Percentiles rank a stretch among this genome's conserved stretches.
These are phyloP conservation scores for Tricholoma saponaceum DNA, from an alignment of 768 basidiomycete species.

Conservation along the genomic window DNA sequence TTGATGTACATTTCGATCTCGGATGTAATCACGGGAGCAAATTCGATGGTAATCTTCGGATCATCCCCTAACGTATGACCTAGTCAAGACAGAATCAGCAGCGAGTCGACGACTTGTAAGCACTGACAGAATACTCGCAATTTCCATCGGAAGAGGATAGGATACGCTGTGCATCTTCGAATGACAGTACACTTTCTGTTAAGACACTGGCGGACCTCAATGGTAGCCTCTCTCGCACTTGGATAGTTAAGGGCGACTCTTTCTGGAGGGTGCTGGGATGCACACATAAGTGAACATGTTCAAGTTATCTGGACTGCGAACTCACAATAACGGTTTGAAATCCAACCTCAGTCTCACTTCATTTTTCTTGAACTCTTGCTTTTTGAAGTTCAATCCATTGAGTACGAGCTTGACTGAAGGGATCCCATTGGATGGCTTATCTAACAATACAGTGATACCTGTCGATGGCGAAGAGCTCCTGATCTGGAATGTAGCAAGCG, in stretches of 20 bases:
- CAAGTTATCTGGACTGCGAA: neutral
- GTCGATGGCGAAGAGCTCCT: neutral
- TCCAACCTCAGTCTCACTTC: conserved; percentile 2
- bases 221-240: neutral
- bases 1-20: too few relatives aligned
- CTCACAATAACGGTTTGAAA: conserved; percentile 4
- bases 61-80: too few relatives aligned
- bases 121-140: too few relatives aligned
- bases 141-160: neutral
- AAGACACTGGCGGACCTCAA: too few relatives aligned
- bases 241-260: neutral
- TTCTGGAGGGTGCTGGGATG: neutral
- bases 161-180: neutral
- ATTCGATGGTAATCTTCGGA: too few relatives aligned
- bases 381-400: neutral
- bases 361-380: neutral
- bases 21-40: too few relatives aligned
- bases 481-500: neutral
- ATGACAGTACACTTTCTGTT: neutral
- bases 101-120: too few relatives aligned
- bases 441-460: neutral
- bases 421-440: neutral
- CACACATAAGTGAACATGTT: neutral
- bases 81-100: too few relatives aligned
- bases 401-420: neutral